Evolutionary conservation across 2,329 filamentous ascomycete genomes (phyloP).

Genomic region (Penicillium sp.): DNA sequence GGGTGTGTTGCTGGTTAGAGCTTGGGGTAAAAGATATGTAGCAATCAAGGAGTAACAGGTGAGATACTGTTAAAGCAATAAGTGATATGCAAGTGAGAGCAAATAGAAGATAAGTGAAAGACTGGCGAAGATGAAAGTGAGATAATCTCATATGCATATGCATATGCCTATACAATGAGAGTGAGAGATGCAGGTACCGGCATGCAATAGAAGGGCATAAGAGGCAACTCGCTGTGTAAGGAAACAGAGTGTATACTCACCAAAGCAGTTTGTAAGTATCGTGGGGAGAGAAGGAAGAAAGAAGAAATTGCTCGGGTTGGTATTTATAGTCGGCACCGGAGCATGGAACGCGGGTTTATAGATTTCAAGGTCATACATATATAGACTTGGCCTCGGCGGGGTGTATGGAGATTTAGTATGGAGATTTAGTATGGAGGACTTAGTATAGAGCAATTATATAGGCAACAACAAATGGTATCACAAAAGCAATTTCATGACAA

Average conservation of each 20-base stretch:
- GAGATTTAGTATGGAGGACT: background rate
- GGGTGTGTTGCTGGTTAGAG: background rate
- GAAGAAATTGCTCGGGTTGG: no score
- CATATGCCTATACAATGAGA: background rate
- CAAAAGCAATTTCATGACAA: background rate
- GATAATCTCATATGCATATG: background rate
- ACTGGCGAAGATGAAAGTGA: background rate
- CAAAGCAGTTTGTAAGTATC: background rate
- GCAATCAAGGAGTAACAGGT: background rate
- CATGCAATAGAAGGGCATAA: background rate
- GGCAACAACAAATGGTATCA: conserved; percentile 6
- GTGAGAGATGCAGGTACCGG: background rate
- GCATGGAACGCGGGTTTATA: background rate
- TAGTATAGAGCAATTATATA: background rate
- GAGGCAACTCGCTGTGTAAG: background rate
- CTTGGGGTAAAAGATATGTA: background rate
- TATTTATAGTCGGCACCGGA: background rate
- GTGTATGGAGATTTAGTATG: background rate
- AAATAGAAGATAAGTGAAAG: background rate
- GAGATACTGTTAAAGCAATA: background rate
- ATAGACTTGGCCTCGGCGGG: no score
- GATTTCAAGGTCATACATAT: no score
- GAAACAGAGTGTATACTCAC: background rate
- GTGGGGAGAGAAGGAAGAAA: background rate
- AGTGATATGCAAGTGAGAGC: background rate